Conservation (phyloP, 805 yeast genomes). For the Starmerella gropengiesseri region DNA sequence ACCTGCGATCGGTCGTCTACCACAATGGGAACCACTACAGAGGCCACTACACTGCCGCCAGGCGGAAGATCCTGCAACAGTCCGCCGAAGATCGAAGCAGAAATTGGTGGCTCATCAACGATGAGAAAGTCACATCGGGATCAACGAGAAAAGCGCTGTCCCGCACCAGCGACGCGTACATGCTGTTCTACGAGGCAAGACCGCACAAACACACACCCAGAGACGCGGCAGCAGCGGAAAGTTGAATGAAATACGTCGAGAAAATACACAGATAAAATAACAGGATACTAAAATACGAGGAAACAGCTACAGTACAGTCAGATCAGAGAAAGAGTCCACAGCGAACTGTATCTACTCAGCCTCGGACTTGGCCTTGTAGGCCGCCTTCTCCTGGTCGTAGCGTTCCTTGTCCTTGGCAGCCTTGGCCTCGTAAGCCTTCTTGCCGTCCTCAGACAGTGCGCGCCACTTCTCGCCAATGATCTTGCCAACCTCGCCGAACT, state of each 20-base stretch:
- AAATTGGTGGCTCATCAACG: slow-evolving; percentile 72
- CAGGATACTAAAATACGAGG: not conserved
- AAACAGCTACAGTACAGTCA: slow-evolving; percentile 8
- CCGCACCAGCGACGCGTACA: slow-evolving; percentile 70
- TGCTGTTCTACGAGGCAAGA: slow-evolving; percentile 64
- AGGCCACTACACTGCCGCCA: slow-evolving; percentile 87
- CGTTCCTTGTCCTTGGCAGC: slow-evolving; percentile 96
- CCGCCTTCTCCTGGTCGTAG: slow-evolving; percentile 92
- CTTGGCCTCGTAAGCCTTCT: slow-evolving; percentile 80
- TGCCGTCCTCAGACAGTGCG: slow-evolving; percentile 71
- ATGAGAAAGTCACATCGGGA: slow-evolving; percentile 56
- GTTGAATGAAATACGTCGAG: not conserved
- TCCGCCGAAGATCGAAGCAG: slow-evolving; percentile 36
- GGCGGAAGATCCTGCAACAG: slow-evolving; percentile 30
- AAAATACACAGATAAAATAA: slow-evolving; percentile 2
- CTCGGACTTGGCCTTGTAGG: slow-evolving; percentile 34
- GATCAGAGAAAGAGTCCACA: not conserved
- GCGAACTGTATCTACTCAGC: slow-evolving; percentile 4
- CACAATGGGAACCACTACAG: slow-evolving; percentile 81
- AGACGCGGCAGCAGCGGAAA: not conserved
- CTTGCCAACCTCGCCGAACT: slow-evolving; percentile 90
- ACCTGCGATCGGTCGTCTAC: slow-evolving; percentile 59
- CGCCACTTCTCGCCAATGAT: slow-evolving; percentile 95
- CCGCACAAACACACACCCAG: not conserved
- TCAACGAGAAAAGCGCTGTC: slow-evolving; percentile 45